Percentiles rank a stretch among this genome's conserved stretches.
These are phyloP conservation scores for Hyphopichia burtonii DNA, from an alignment of 1,139 yeast species.

Conservation along the genomic window DNA sequence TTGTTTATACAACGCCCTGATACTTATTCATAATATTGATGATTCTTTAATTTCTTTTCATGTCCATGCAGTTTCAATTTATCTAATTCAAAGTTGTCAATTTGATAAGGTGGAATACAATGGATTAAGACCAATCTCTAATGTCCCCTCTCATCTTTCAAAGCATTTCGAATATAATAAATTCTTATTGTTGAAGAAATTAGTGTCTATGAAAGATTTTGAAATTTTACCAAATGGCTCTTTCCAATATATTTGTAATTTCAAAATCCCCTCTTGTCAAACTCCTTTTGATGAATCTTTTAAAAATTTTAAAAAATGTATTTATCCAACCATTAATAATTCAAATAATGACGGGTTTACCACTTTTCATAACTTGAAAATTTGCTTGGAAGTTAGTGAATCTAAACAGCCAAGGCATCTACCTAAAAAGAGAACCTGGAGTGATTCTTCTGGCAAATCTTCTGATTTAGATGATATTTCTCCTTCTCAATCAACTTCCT, in stretches of 20 bases:
- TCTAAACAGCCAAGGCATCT: neutral
- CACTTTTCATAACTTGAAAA: slow-evolving; percentile 11
- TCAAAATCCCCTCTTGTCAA: slow-evolving; percentile 5
- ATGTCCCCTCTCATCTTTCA: neutral
- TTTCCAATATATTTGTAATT: slow-evolving; percentile 3
- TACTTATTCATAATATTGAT: slow-evolving; percentile 10
- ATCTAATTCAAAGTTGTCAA: slow-evolving; percentile 10
- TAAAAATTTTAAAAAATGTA: slow-evolving; percentile 5
- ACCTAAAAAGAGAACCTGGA: slow-evolving; percentile 1
- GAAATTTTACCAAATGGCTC: slow-evolving; percentile 1
- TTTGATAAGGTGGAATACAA: slow-evolving; percentile 6
- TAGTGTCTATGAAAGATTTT: slow-evolving; percentile 6
- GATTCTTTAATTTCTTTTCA: slow-evolving; percentile 7
- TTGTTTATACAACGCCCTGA: slow-evolving; percentile 6
- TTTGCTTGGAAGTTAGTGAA: slow-evolving; percentile 14
- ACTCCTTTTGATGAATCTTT: neutral
- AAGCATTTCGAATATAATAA: slow-evolving; percentile 10
- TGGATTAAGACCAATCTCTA: neutral
- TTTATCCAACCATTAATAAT: slow-evolving; percentile 10
- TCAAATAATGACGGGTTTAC: slow-evolving; percentile 9
- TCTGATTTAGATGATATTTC: neutral
- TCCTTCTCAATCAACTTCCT: too few relatives aligned
- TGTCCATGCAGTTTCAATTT: slow-evolving; percentile 9
- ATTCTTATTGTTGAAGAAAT: slow-evolving; percentile 7
- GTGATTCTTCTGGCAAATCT: slow-evolving; percentile 1